phyloP scores from a whole-genome alignment of 169 alveolate genomes.

The Prorocentrum cordatum region DNA sequence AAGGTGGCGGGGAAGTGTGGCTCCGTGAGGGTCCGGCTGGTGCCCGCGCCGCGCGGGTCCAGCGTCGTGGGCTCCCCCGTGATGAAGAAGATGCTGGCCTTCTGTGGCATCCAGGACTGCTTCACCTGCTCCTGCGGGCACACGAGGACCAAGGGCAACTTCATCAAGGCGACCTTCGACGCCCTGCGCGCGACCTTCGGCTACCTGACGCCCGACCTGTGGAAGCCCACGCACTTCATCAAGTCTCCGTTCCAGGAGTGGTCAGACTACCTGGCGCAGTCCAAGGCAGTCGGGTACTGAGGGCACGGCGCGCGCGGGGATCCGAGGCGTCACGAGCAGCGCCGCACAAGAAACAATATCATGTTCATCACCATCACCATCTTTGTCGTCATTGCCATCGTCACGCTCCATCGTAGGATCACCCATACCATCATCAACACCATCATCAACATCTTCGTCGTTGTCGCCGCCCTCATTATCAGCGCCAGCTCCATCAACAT shows the following conservation, averaged over 20 bases:
- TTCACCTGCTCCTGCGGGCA: constrained; percentile 95
- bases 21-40: constrained; percentile 98
- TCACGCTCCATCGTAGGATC: no score
- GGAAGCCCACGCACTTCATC: constrained; percentile 86
- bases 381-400: no score
- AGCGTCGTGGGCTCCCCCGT: constrained; percentile 63
- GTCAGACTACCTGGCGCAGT: constrained; percentile 86
- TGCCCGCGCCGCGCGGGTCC: constrained; percentile 99
- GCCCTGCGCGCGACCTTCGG: constrained; percentile 90
- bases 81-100: constrained; percentile 73
- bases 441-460: no score
- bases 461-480: no score
- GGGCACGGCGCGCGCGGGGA: no score
- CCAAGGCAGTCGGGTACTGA: no score
- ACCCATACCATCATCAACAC: no score
- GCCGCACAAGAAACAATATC: no score
- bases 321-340: no score
- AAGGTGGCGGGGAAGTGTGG: constrained; percentile 99
- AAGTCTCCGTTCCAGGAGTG: constrained; percentile 90
- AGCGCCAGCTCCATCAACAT: no score
- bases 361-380: no score
- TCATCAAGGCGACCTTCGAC: constrained; percentile 54
- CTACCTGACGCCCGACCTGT: constrained; percentile 98
- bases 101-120: constrained; percentile 99
- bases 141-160: constrained; percentile 91